Evolutionary conservation across 768 basidiomycete genomes (phyloP), one percentile per base, ranked within the genome.

Genomic region (Flagelloscypha sp.): DNA sequence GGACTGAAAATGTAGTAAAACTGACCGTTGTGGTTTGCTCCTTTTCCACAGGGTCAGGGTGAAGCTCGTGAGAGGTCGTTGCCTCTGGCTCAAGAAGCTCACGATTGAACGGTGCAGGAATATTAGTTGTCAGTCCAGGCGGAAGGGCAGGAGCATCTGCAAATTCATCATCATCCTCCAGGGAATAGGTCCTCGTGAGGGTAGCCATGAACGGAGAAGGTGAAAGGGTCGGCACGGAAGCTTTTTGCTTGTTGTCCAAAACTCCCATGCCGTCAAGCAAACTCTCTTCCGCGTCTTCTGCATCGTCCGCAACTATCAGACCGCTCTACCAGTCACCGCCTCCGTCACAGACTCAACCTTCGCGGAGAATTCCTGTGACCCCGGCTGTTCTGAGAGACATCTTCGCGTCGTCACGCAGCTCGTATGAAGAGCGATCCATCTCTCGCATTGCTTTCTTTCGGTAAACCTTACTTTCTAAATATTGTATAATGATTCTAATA

Each of bases 391-490:
- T 90, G 40, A 70, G 86, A 25, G 79, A 83, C 33, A 90, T 90
- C 46, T 90, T 90, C 55, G 76, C 87, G 18, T 89, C 85, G 9
- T 89, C 86, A 15, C 74, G 86, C 10, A 80, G 83, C 0, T 74
- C 81, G 3, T 63, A 80, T 37, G 86, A 90, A 52, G 86, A 90
- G 54, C 74, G 87, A 19, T 78, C 83, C 1, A 77, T 90, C 35
- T 90, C 86, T 24, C 74, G 85, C 10, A 68, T 86, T 34, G 86
- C 87, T 20, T 90, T 90, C 64, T 89, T 89, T 57, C 74, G 87
- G 86, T 84, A 54, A 30, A 49, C 35, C 37, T 37, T 35, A 16
- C 27, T 24, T 38, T 25, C 35, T 34, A 19, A 20, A 29, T 17
- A 21, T 36, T 33, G 13, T 35, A 13, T 28, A 13, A 33, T 27